phyloP scores from a whole-genome alignment of 257 asterid species.

The Solanum piurae region DNA sequence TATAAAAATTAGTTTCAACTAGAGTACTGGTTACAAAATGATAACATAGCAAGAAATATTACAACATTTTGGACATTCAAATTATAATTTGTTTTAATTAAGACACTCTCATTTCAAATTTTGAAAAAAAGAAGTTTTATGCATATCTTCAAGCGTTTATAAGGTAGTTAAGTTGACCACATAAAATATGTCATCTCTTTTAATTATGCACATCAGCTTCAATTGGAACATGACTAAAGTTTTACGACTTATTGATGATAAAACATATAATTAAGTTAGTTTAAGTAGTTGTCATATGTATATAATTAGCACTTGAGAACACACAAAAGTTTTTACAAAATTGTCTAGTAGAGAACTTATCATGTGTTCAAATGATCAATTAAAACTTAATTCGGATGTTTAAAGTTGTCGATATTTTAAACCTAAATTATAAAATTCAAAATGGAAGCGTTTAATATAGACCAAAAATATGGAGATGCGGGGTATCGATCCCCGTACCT shows the following conservation, averaged over 20 bases:
- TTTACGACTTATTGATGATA: background rate
- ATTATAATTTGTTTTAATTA: background rate
- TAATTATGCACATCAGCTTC: background rate
- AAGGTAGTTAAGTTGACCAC: background rate
- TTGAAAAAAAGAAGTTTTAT: background rate
- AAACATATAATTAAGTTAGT: background rate
- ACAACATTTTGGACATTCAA: background rate
- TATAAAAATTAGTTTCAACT: background rate
- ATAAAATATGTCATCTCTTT: background rate
- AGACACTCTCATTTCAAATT: background rate
- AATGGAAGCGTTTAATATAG: too few relatives aligned
- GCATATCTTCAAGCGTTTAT: background rate
- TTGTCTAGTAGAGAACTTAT: too few relatives aligned
- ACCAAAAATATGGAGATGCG: conserved; percentile 14
- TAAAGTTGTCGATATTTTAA: too few relatives aligned
- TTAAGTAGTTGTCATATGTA: too few relatives aligned
- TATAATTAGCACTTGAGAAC: too few relatives aligned
- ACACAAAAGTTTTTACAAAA: too few relatives aligned
- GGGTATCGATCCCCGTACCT: conserved; percentile 38
- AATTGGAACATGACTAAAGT: background rate
- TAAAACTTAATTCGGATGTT: too few relatives aligned
- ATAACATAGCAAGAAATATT: background rate
- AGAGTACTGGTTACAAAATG: too few relatives aligned
- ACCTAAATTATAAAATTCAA: too few relatives aligned
- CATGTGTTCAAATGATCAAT: too few relatives aligned